Percentiles rank a stretch among this genome's conserved stretches.
These are phyloP conservation scores for Durotheca rogersii DNA, from an alignment of 495 filamentous ascomycete genomes.

Conservation along the genomic window DNA sequence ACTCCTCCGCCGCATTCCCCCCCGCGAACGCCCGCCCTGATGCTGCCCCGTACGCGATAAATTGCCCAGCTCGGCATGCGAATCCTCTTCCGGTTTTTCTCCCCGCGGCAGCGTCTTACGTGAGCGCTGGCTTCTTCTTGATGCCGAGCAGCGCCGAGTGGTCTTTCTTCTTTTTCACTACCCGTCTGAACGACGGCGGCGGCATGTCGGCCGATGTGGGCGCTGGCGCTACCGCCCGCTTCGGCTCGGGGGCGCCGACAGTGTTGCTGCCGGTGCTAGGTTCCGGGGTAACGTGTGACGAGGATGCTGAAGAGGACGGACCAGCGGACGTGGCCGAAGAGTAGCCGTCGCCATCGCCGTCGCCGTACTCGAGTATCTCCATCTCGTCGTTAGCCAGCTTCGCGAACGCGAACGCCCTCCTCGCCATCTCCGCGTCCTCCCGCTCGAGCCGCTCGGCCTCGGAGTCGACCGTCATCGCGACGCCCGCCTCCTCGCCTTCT, in stretches of 20 bases:
- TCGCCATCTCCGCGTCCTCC: conserved; percentile 85
- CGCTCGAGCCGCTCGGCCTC: conserved; percentile 64
- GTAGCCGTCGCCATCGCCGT: conserved; percentile 2
- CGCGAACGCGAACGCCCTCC: conserved; percentile 69
- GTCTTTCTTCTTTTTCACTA: conserved; percentile 83
- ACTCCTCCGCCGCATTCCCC: too few relatives aligned
- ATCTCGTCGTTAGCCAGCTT: conserved; percentile 45
- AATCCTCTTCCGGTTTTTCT: too few relatives aligned
- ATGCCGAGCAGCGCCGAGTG: conserved; percentile 72
- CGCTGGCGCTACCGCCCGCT: conserved; percentile 29
- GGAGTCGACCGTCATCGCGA: conserved; percentile 51
- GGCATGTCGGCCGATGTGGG: conserved; percentile 42
- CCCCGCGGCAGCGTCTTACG: too few relatives aligned
- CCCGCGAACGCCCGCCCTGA: too few relatives aligned
- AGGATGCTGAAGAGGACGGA: conserved; percentile 42
- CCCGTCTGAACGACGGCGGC: conserved; percentile 71
- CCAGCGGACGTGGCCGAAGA: too few relatives aligned
- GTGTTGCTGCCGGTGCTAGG: conserved; percentile 3
- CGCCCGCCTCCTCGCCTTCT: conserved; percentile 54
- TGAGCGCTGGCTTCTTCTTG: conserved; percentile 75
- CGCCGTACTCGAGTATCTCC: conserved; percentile 48
- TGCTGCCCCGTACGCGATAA: too few relatives aligned
- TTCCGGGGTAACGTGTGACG: conserved; percentile 28
- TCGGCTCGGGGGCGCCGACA: neutral
- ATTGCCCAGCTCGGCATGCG: too few relatives aligned